phyloP scores from a whole-genome alignment of 306 rosid genomes.

The Vicia faba region DNA sequence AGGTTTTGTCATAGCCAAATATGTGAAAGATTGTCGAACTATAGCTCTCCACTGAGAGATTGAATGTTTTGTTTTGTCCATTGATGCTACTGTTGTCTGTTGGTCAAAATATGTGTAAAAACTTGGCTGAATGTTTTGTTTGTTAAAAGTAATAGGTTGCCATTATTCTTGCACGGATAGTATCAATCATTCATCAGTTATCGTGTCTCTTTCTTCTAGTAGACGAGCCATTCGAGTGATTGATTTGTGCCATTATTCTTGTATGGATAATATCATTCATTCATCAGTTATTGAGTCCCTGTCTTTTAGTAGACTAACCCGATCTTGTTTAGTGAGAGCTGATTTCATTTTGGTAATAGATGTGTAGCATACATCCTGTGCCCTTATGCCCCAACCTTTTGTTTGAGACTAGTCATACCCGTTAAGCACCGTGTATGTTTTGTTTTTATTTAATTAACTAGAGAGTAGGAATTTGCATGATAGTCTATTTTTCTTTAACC shows the following conservation, averaged over 20 bases:
- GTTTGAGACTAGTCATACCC: background rate
- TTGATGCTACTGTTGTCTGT: background rate
- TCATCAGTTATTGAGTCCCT: background rate
- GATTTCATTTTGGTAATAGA: background rate
- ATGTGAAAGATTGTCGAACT: no score
- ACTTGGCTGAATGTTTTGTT: background rate
- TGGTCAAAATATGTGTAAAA: background rate
- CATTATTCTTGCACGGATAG: no score
- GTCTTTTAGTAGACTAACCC: no score
- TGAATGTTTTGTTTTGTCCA: background rate
- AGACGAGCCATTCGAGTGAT: no score
- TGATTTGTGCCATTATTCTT: slow-evolving; percentile 7
- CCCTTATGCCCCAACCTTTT: no score
- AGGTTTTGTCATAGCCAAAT: no score
- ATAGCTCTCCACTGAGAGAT: no score
- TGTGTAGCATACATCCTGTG: no score
- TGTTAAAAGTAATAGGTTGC: no score
- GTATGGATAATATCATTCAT: background rate
- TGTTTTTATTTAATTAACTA: background rate
- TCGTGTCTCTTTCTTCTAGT: no score
- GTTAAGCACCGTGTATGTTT: background rate
- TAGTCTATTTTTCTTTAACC: background rate
- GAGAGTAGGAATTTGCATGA: background rate
- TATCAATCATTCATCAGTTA: no score
- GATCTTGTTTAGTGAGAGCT: background rate